These are phyloP conservation scores for Colletotrichum limetticola DNA, from an alignment of 2,329 filamentous ascomycete genomes.

Conservation along the genomic window DNA sequence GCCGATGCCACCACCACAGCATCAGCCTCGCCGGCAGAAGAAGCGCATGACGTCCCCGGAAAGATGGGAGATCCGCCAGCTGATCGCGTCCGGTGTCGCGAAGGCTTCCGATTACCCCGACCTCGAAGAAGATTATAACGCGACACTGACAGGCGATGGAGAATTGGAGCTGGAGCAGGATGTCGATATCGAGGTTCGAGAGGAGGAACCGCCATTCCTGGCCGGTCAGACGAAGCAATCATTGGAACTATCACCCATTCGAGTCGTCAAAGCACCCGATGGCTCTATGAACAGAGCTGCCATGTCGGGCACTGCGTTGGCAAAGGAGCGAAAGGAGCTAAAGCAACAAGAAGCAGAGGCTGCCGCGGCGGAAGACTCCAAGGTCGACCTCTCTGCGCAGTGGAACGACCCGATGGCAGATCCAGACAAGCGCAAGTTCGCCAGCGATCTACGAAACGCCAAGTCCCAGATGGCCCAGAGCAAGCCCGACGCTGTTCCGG, in stretches of 20 bases:
- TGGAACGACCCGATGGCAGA: conserved; percentile 98
- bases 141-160: conserved; percentile 85
- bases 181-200: conserved; percentile 94
- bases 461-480: conserved; percentile 60
- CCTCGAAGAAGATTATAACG: conserved; percentile 92
- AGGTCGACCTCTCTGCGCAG: conserved; percentile 86
- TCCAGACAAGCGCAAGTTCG: conserved; percentile 87
- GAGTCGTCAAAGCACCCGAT: conserved; percentile 96
- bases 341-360: conserved; percentile 88
- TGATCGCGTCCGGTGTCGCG: conserved; percentile 94
- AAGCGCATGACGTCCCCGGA: conserved; percentile 98
- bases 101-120: conserved; percentile 96
- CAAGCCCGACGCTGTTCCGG: conserved; percentile 78
- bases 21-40: conserved; percentile 68
- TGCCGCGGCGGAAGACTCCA: conserved; percentile 77
- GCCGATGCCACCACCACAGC: conserved; percentile 48
- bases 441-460: conserved; percentile 81
- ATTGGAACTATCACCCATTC: conserved; percentile 91
- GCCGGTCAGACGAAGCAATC: conserved; percentile 97
- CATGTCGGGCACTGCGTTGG: conserved; percentile 89
- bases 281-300: conserved; percentile 97
- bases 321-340: conserved; percentile 90
- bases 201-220: conserved; percentile 96
- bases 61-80: conserved; percentile 95
- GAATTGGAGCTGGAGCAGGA: conserved; percentile 95